These are phyloP conservation scores for Gracilaria caudata DNA, from an alignment of 23 red algal genomes.

Conservation along the genomic window DNA sequence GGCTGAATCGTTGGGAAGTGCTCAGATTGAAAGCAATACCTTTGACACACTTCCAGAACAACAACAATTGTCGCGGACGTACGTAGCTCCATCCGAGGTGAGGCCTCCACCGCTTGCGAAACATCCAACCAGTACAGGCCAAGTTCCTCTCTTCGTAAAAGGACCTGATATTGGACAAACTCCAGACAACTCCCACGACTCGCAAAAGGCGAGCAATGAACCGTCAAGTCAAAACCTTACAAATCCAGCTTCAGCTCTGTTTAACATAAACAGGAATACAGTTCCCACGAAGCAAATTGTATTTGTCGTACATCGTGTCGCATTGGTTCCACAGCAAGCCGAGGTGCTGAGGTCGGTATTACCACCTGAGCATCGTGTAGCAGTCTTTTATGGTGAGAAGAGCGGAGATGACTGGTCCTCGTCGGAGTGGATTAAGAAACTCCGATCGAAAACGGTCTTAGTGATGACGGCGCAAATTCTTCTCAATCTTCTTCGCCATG, in stretches of 20 bases:
- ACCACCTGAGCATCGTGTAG: constrained; percentile 34
- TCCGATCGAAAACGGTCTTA: constrained; percentile 49
- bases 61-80: not conserved
- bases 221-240: not conserved
- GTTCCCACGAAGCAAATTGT: constrained; percentile 16
- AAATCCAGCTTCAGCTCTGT: not conserved
- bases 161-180: not conserved
- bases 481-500: constrained; percentile 64
- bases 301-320: constrained; percentile 65
- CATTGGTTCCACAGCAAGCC: constrained; percentile 62
- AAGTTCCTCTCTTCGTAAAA: not conserved
- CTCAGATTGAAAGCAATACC: not conserved
- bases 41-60: no score
- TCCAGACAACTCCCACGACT: not conserved
- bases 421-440: constrained; percentile 18
- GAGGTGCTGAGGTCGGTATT: constrained; percentile 30
- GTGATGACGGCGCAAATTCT: constrained; percentile 74
- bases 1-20: not conserved
- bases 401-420: constrained; percentile 54
- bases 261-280: not conserved
- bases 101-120: not conserved
- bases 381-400: constrained; percentile 46
- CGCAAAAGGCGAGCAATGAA: not conserved
- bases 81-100: no score
- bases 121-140: not conserved